Evolutionary conservation across 2,329 filamentous ascomycete genomes (phyloP), one percentile per base, ranked within the genome.

Genomic region (Xylogone sp.): DNA sequence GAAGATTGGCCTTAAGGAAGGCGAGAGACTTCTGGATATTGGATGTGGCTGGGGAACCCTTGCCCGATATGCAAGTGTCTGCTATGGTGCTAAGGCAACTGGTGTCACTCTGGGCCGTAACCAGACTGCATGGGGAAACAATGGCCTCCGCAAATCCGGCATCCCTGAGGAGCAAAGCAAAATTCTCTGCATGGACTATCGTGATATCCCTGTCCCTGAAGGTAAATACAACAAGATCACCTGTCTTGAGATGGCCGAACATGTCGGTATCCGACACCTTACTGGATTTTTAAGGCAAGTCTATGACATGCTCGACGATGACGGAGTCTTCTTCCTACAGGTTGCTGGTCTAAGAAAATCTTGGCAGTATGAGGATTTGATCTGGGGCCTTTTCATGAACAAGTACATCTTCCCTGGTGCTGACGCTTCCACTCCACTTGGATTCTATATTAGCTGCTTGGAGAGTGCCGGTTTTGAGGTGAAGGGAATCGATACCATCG

Each of bases 341-440:
- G 91, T 95, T 63, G 91, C 93, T 63, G 94, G 94, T 74, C 82
- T 99, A 56, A 87, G 94, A 63, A 95, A 95, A 77, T 78, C 81
- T 58, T 97, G 94, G 94, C 94, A 97, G 73, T 97, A 96, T 68
- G 92, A 97, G 78, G 93, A 97, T 74, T 82, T 97, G 48, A 88
- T 93, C 71, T 97, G 94, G 94, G 94, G 94, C 69, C 81, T 97
- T 45, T 97, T 97, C 82, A 96, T 97, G 91, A 97, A 97, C 86
- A 97, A 96, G 78, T 96, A 97, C 73, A 81, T 97, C 70, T 97
- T 97, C 82, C 94, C 92, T 29, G 94, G 94, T 68, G 94, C 94
- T 48, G 94, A 97, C 68, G 94, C 94, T 48, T 96, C 90, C 43
- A 96, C 91, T 53, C 94, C 94, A 48, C 84, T 99, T 46, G 90